Evolutionary conservation across 2,329 filamentous ascomycete species (phyloP).

Genomic region (Scleromitrula shiraiana): DNA sequence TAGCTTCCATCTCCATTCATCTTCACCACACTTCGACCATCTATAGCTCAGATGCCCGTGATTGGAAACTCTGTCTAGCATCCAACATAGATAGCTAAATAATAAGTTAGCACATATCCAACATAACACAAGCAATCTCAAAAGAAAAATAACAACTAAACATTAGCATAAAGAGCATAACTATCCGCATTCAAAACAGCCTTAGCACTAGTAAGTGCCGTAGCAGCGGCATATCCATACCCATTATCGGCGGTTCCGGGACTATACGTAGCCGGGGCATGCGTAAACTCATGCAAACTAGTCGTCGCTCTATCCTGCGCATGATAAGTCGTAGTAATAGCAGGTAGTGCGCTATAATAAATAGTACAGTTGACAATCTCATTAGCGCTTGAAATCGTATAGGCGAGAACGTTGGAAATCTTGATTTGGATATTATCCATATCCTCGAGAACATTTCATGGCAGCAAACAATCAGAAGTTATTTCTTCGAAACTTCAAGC

Average conservation of each 20-base stretch:
- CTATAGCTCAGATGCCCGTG: no score
- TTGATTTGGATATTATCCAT: not conserved
- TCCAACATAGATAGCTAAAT: not conserved
- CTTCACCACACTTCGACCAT: no score
- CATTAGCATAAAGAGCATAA: slow-evolving; percentile 9
- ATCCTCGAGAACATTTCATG: no score
- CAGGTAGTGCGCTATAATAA: slow-evolving; percentile 48
- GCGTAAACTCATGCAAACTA: slow-evolving; percentile 57
- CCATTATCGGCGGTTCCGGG: slow-evolving; percentile 52
- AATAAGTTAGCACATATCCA: not conserved
- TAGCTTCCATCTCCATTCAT: no score
- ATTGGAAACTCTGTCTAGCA: no score
- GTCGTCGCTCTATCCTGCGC: slow-evolving; percentile 59
- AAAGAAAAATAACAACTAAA: not conserved
- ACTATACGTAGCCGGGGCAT: slow-evolving; percentile 43
- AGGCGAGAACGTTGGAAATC: slow-evolving; percentile 45
- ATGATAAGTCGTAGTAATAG: slow-evolving; percentile 46
- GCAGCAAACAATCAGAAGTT: not conserved
- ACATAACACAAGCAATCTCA: fast-evolving
- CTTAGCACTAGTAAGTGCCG: slow-evolving; percentile 37
- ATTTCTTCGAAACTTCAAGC: not conserved
- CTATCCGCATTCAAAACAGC: slow-evolving; percentile 59
- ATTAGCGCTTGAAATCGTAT: slow-evolving; percentile 47
- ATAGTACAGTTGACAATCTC: slow-evolving; percentile 54
- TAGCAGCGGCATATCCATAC: slow-evolving; percentile 46